These are phyloP conservation scores for Rubia tinctorum DNA, from an alignment of 305 asterid species.

Conservation along the genomic window DNA sequence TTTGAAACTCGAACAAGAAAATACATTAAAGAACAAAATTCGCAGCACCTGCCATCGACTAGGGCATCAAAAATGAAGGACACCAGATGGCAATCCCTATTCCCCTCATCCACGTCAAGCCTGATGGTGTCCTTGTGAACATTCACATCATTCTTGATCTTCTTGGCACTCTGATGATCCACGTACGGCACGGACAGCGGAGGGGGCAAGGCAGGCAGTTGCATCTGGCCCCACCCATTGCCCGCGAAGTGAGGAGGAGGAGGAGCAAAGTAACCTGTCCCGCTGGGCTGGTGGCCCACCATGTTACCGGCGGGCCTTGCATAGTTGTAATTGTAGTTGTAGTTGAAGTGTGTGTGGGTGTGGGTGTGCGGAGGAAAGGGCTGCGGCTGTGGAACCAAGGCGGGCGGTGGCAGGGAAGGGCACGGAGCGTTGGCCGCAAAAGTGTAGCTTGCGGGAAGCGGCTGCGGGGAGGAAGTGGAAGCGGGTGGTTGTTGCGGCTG, in stretches of 20 bases:
- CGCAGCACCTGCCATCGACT: conserved; percentile 76
- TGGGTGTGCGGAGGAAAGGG: conserved; percentile 22
- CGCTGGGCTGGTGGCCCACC: conserved; percentile 21
- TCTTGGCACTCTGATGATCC: conserved; percentile 80
- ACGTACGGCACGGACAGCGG: conserved; percentile 59
- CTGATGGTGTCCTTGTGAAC: conserved; percentile 72
- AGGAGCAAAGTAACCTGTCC: not conserved
- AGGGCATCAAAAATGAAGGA: conserved; percentile 84
- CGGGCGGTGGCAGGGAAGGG: conserved; percentile 31
- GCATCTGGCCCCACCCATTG: conserved; percentile 25
- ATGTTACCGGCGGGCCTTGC: conserved; percentile 32
- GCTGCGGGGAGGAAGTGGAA: conserved; percentile 21
- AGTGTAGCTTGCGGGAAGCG: conserved; percentile 32
- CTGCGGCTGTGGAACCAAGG: conserved; percentile 23
- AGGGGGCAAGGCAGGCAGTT: conserved; percentile 22
- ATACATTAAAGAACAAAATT: not conserved
- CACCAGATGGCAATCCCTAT: conserved; percentile 59
- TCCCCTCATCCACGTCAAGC: conserved; percentile 53
- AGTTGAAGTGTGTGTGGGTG: conserved; percentile 24
- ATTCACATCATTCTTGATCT: conserved; percentile 85
- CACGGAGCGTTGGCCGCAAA: conserved; percentile 44
- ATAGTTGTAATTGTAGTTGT: conserved; percentile 21
- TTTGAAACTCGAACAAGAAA: not conserved
- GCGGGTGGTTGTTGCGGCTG: conserved; percentile 14
- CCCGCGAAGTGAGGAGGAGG: conserved; percentile 41